Conservation (phyloP, 2,329 filamentous ascomycete species). For the Diplodia scrobiculata region DNA sequence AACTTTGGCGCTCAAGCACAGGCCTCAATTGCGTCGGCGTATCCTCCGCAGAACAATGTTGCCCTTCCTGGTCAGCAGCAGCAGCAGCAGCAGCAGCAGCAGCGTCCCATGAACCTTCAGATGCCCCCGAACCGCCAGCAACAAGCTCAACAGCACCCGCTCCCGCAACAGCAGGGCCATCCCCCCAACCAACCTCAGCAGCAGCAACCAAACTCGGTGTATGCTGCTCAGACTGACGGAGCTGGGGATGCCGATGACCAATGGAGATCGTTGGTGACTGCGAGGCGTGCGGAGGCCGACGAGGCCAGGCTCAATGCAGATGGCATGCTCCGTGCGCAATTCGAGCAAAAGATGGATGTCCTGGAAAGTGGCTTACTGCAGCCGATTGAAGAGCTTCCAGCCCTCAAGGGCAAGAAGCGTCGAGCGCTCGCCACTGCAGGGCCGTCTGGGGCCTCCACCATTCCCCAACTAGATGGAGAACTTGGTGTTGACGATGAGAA, state of each 20-base stretch:
- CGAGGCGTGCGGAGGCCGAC: conserved; percentile 58
- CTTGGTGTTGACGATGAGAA: conserved; percentile 58
- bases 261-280: conserved; percentile 61
- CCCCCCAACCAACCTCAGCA: conserved; percentile 43
- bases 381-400: conserved; percentile 62
- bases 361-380: conserved; percentile 80
- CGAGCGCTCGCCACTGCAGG: conserved; percentile 32
- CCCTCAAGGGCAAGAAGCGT: conserved; percentile 53
- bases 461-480: conserved; percentile 58
- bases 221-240: conserved; percentile 73
- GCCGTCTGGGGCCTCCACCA: conserved; percentile 31
- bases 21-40: conserved; percentile 66
- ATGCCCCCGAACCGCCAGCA: conserved; percentile 30
- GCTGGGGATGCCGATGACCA: conserved; percentile 62
- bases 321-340: conserved; percentile 66
- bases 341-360: conserved; percentile 64
- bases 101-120: conserved; percentile 26
- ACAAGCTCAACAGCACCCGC: conserved; percentile 40
- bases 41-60: conserved; percentile 40
- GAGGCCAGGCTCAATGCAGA: conserved; percentile 60
- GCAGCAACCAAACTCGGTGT: conserved; percentile 46
- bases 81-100: conserved; percentile 30
- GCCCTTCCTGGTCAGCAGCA: conserved; percentile 32
- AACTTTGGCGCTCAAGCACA: conserved; percentile 66
- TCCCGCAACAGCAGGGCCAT: conserved; percentile 46